These are phyloP conservation scores for Zoysia japonica DNA, from an alignment of 176 grass and related monocot species.

Conservation along the genomic window DNA sequence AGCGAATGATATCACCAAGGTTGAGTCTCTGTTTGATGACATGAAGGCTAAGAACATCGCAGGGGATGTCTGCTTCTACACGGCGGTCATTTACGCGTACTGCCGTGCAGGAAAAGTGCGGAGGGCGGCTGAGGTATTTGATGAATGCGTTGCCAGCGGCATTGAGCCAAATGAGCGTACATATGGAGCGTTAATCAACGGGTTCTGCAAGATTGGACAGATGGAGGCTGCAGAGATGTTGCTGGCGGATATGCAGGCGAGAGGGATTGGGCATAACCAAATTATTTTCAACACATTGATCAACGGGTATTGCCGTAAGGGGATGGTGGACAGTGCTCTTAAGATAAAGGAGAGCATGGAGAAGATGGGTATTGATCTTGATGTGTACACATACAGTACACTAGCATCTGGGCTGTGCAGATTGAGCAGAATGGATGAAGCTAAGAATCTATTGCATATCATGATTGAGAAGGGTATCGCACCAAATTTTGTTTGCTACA, in stretches of 20 bases:
- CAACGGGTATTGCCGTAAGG: constrained; percentile 63
- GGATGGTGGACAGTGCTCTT: constrained; percentile 66
- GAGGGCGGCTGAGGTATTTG: constrained; percentile 70
- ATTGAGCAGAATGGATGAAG: constrained; percentile 55
- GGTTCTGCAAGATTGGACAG: constrained; percentile 83
- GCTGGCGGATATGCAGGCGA: constrained; percentile 64
- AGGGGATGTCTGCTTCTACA: constrained; percentile 70
- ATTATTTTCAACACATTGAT: constrained; percentile 82
- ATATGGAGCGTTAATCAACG: constrained; percentile 73
- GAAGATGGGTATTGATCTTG: constrained; percentile 59
- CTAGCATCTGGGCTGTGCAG: constrained; percentile 68
- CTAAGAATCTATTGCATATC: constrained; percentile 65
- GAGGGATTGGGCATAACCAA: constrained; percentile 63
- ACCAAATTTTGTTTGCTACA: constrained; percentile 59
- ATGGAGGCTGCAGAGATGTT: constrained; percentile 74
- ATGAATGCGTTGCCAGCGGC: constrained; percentile 60
- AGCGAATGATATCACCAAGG: constrained; percentile 41
- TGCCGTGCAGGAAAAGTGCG: constrained; percentile 66
- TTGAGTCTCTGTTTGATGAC: constrained; percentile 54
- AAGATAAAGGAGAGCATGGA: constrained; percentile 67
- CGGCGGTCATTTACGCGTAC: constrained; percentile 55
- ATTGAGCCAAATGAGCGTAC: constrained; percentile 60
- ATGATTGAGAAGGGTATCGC: constrained; percentile 67
- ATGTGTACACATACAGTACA: constrained; percentile 74
- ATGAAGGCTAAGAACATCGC: constrained; percentile 45